A percentile compares a stretch with the other conserved stretches of the same genome.
phyloP scores from a whole-genome alignment of 2,329 filamentous ascomycete genomes.

The Metarhizium album region DNA sequence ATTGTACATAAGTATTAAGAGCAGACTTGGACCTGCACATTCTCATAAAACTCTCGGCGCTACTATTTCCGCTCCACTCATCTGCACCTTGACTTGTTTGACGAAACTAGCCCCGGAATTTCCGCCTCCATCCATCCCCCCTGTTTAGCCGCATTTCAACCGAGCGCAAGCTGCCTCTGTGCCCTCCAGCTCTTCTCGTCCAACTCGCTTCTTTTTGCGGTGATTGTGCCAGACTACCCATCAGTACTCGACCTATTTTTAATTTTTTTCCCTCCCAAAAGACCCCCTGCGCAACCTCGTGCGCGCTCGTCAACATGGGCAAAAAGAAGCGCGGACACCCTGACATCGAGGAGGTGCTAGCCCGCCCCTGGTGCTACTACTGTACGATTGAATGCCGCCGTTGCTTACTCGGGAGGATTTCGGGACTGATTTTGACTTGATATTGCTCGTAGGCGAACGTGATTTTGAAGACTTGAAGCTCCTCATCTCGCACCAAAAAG shows the following conservation, averaged over 20 bases:
- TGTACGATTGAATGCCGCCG: constrained; percentile 38
- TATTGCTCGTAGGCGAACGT: constrained; percentile 53
- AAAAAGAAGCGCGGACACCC: constrained; percentile 87
- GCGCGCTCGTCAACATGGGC: constrained; percentile 43
- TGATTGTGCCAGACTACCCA: no score
- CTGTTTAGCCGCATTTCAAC: constrained; percentile 15
- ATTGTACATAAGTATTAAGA: background rate
- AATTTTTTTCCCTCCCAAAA: no score
- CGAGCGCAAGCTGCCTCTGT: constrained; percentile 3
- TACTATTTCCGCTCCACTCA: no score
- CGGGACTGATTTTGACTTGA: background rate
- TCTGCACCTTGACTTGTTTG: no score
- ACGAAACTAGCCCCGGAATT: no score
- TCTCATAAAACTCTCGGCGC: no score
- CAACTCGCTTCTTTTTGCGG: background rate
- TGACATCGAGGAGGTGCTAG: constrained; percentile 77
- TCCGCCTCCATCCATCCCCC: background rate
- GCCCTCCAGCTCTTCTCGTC: background rate
- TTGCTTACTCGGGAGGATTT: background rate
- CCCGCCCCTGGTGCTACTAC: constrained; percentile 95
- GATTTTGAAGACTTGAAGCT: constrained; percentile 98
- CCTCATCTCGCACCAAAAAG: constrained; percentile 92
- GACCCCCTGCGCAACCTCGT: background rate
- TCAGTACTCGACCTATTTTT: background rate
- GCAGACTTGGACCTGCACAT: no score